phyloP scores from a whole-genome alignment of 345 rosid genomes.

The Camelina hispida region DNA sequence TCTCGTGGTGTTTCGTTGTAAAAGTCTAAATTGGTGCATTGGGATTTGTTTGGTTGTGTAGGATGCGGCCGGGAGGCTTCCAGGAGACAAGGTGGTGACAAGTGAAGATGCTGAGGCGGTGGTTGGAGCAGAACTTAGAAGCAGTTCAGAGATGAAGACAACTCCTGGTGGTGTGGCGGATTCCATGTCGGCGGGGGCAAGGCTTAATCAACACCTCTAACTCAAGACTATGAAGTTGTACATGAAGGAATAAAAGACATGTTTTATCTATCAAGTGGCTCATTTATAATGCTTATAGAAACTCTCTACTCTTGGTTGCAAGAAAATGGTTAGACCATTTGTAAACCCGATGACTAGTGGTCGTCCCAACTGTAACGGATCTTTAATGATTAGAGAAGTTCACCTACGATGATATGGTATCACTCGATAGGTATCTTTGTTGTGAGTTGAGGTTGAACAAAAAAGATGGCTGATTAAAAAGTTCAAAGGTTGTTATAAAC shows the following conservation, averaged over 20 bases:
- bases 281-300: too few relatives aligned
- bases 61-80: conserved; percentile 53
- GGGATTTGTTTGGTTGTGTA: conserved; percentile 23
- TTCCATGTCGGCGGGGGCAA: conserved; percentile 58
- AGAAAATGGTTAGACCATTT: background rate
- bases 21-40: background rate
- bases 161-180: conserved; percentile 64
- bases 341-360: background rate
- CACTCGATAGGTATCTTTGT: background rate
- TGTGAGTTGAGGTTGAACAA: background rate
- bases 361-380: background rate
- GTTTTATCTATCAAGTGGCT: too few relatives aligned
- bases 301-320: background rate
- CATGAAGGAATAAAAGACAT: too few relatives aligned
- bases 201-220: conserved; percentile 50
- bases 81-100: conserved; percentile 55
- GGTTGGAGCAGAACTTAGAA: conserved; percentile 54
- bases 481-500: too few relatives aligned
- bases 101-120: conserved; percentile 60
- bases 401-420: background rate
- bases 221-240: background rate
- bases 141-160: conserved; percentile 46
- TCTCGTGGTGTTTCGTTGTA: background rate
- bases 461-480: too few relatives aligned
- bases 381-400: background rate